These are phyloP conservation scores for Penicillium psychrofluorescens DNA, from an alignment of 495 filamentous ascomycete species.

Conservation along the genomic window DNA sequence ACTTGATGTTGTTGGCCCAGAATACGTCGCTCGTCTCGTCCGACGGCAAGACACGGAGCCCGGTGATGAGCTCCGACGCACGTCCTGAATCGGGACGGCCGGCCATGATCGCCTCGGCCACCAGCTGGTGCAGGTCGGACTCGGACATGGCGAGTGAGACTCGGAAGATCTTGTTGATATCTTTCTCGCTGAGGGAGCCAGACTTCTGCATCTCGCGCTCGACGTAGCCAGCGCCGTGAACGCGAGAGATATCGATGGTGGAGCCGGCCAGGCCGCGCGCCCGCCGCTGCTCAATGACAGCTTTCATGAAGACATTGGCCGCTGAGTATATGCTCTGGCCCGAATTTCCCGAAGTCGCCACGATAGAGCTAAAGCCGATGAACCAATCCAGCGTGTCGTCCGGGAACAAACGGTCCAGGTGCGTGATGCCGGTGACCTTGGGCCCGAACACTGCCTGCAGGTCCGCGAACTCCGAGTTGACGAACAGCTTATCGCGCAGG, in stretches of 20 bases:
- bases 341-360: constrained; percentile 22
- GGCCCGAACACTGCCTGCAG: constrained; percentile 41
- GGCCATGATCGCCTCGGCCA: too few relatives aligned
- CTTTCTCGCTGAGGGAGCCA: constrained; percentile 13
- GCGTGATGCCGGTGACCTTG: constrained; percentile 38
- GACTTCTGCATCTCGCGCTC: neutral
- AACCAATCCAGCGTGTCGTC: constrained; percentile 36
- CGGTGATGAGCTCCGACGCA: too few relatives aligned
- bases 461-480: constrained; percentile 46
- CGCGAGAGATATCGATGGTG: constrained; percentile 48
- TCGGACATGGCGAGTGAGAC: constrained; percentile 3
- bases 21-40: too few relatives aligned
- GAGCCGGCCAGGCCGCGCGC: constrained; percentile 30
- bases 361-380: constrained; percentile 26
- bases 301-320: constrained; percentile 48
- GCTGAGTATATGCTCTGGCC: constrained; percentile 50
- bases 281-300: constrained; percentile 27
- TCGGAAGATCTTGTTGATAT: constrained; percentile 15
- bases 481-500: constrained; percentile 45
- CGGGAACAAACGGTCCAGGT: constrained; percentile 29
- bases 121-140: too few relatives aligned
- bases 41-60: too few relatives aligned
- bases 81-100: too few relatives aligned
- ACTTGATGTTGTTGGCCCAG: too few relatives aligned
- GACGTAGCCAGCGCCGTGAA: constrained; percentile 51